Evolutionary conservation across 768 basidiomycete genomes (phyloP).

Genomic region (Grammothele lineata): DNA sequence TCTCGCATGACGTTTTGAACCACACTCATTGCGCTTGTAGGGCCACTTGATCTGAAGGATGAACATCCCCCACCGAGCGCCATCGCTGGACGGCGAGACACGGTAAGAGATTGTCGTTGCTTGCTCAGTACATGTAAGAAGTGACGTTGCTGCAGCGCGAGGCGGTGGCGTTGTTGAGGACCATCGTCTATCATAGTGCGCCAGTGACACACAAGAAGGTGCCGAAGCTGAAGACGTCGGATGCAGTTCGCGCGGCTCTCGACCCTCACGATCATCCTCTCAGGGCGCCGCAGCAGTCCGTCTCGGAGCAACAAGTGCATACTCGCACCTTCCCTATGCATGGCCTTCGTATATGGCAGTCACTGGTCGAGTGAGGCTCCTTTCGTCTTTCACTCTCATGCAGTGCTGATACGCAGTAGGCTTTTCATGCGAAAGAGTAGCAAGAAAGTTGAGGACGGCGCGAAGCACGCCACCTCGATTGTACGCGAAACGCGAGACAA

Average conservation of each 20-base stretch:
- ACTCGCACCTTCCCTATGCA: conserved; percentile 42
- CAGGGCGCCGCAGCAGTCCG: conserved; percentile 48
- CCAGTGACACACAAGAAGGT: conserved; percentile 50
- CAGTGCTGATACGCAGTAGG: conserved; percentile 23
- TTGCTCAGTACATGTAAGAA: too few relatives aligned
- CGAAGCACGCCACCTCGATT: conserved; percentile 13
- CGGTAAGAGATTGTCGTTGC: conserved; percentile 33
- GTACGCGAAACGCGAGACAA: conserved; percentile 14
- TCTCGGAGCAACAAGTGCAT: conserved; percentile 49
- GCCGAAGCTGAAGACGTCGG: conserved; percentile 41
- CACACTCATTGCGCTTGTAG: conserved; percentile 33
- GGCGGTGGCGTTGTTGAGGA: conserved; percentile 50
- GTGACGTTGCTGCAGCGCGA: conserved; percentile 37
- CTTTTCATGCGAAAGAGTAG: conserved; percentile 45
- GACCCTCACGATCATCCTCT: conserved; percentile 44
- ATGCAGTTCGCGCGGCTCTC: conserved; percentile 45
- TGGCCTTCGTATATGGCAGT: conserved; percentile 54
- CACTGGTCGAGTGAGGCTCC: conserved; percentile 41
- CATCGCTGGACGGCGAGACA: conserved; percentile 68
- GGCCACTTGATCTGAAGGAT: conserved; percentile 55
- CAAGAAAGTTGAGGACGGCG: conserved; percentile 21
- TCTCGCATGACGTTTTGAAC: too few relatives aligned
- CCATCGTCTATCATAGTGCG: conserved; percentile 51
- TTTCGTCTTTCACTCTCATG: background rate
- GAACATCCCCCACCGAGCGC: conserved; percentile 71